Evolutionary conservation across 1,284 basidiomycete genomes (phyloP).

Genomic region (Flammula alnicola): DNA sequence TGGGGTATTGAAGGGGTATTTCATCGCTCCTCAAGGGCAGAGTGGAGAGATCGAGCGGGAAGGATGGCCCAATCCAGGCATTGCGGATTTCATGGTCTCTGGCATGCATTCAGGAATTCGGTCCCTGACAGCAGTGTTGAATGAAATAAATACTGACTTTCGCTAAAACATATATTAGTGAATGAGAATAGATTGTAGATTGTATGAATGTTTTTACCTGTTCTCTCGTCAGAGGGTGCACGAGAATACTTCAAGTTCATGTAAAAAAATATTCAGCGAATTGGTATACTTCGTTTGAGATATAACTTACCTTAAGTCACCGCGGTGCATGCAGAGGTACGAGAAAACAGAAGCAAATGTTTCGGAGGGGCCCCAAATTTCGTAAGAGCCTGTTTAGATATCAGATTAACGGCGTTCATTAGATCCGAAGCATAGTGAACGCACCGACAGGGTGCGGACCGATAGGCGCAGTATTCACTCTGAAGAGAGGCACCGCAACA

Average conservation of each 20-base stretch:
- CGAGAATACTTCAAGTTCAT: constrained; percentile 54
- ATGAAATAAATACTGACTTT: constrained; percentile 7
- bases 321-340: constrained; percentile 69
- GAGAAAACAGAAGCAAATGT: constrained; percentile 76
- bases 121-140: background rate
- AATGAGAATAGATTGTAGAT: background rate
- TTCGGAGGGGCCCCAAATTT: constrained; percentile 76
- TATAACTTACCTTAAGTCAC: constrained; percentile 59
- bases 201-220: constrained; percentile 46
- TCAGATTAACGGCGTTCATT: background rate
- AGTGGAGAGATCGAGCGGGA: constrained; percentile 62
- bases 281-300: background rate
- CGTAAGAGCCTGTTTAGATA: constrained; percentile 50
- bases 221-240: constrained; percentile 73
- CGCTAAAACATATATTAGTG: constrained; percentile 2
- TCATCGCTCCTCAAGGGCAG: constrained; percentile 55
- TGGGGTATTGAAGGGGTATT: constrained; percentile 72
- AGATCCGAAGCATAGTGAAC: constrained; percentile 23
- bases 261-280: background rate
- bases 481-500: constrained; percentile 73
- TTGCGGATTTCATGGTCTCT: constrained; percentile 68
- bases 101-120: background rate
- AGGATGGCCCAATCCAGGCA: constrained; percentile 75
- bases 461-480: constrained; percentile 68
- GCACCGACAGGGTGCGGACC: constrained; percentile 79